Evolutionary conservation across 2,329 filamentous ascomycete genomes (phyloP).

Genomic region (Colletotrichum incanum): DNA sequence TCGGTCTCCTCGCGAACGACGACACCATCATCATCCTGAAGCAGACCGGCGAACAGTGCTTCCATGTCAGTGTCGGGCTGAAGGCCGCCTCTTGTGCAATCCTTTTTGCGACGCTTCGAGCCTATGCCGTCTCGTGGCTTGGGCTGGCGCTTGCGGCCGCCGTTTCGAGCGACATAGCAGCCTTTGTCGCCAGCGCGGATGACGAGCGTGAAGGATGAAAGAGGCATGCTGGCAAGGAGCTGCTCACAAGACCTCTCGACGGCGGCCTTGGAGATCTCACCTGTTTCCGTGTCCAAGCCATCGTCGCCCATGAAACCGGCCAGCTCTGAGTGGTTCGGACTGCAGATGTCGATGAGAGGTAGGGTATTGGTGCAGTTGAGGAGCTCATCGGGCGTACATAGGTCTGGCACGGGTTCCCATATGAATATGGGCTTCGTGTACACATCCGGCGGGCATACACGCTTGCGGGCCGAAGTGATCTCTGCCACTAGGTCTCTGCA

Average conservation of each 20-base stretch:
- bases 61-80: slow-evolving; percentile 75
- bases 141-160: slow-evolving; percentile 63
- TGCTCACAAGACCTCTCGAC: slow-evolving; percentile 75
- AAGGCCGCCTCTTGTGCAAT: slow-evolving; percentile 66
- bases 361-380: slow-evolving; percentile 76
- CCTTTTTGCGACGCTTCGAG: slow-evolving; percentile 59
- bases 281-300: slow-evolving; percentile 69
- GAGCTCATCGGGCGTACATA: slow-evolving; percentile 80
- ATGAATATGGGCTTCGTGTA: slow-evolving; percentile 80
- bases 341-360: slow-evolving; percentile 74
- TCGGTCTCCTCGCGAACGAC: slow-evolving; percentile 72
- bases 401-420: slow-evolving; percentile 96
- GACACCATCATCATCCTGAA: slow-evolving; percentile 68
- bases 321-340: slow-evolving; percentile 92
- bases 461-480: slow-evolving; percentile 74
- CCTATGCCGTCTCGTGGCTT: slow-evolving; percentile 45
- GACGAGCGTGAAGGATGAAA: slow-evolving; percentile 77
- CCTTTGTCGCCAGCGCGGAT: slow-evolving; percentile 81
- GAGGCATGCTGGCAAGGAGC: slow-evolving; percentile 75
- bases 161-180: slow-evolving; percentile 75
- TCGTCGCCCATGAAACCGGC: slow-evolving; percentile 83
- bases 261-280: slow-evolving; percentile 65
- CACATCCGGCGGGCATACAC: slow-evolving; percentile 51
- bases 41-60: slow-evolving; percentile 71
- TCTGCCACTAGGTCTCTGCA: slow-evolving; percentile 83